Evolutionary conservation across 192 early-diverging fungal genomes (phyloP).

Genomic region (Geosiphon pyriformis): DNA sequence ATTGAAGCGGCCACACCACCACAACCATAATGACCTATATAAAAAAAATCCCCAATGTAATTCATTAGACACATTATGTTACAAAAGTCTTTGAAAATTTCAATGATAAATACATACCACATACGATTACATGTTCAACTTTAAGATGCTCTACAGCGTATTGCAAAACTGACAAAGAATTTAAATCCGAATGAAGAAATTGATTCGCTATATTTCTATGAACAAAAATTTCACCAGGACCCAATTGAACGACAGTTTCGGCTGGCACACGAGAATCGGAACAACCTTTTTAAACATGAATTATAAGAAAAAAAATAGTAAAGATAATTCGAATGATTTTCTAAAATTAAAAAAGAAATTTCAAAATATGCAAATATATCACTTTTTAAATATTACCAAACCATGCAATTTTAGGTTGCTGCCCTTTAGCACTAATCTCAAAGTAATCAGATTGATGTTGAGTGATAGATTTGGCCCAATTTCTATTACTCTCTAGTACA

Average conservation of each 20-base stretch:
- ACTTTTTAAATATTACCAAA: conserved; percentile 69
- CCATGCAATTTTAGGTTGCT: conserved; percentile 84
- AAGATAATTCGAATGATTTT: background rate
- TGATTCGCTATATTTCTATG: conserved; percentile 98
- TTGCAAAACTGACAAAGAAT: conserved; percentile 79
- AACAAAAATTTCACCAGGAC: conserved; percentile 88
- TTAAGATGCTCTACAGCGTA: conserved; percentile 89
- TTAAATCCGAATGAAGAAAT: conserved; percentile 76
- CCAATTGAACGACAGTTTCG: conserved; percentile 60
- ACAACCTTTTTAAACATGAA: conserved; percentile 59
- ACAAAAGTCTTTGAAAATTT: background rate
- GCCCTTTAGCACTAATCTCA: conserved; percentile 60
- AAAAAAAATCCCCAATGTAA: background rate
- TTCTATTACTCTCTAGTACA: conserved; percentile 52
- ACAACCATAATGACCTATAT: conserved; percentile 59
- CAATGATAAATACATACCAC: conserved; percentile 47
- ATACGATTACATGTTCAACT: conserved; percentile 91
- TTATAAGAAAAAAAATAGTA: background rate
- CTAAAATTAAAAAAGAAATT: background rate
- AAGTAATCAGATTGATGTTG: conserved; percentile 67
- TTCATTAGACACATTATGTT: background rate
- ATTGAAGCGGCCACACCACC: conserved; percentile 65
- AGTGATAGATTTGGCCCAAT: conserved; percentile 55
- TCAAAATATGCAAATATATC: no score
- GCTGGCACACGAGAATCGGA: conserved; percentile 90